Evolutionary conservation across 176 grass and related monocot species (phyloP).

Genomic region (Dendrocalamus sinicus): DNA sequence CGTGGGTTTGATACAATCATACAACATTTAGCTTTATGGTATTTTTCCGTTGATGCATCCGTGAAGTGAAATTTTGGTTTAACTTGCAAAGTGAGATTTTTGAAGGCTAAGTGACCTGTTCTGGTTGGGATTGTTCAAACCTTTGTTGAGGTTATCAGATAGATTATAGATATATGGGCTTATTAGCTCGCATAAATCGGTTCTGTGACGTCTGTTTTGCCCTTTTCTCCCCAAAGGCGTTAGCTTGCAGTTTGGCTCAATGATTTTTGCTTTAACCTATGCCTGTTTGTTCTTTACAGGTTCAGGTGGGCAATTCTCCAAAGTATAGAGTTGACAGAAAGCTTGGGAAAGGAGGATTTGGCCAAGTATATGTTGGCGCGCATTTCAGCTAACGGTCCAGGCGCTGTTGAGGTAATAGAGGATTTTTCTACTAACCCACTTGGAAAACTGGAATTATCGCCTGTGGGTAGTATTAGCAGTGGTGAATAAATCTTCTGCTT

Average conservation of each 20-base stretch:
- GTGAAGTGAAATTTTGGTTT: conserved; percentile 22
- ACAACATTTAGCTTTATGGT: background rate
- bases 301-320: conserved; percentile 88
- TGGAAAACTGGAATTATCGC: background rate
- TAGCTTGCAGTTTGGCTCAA: conserved; percentile 13
- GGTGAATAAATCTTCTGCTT: conserved; percentile 9
- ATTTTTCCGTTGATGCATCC: background rate
- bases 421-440: conserved; percentile 5
- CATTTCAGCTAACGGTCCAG: conserved; percentile 55
- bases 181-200: background rate
- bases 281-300: conserved; percentile 48
- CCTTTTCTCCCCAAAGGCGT: background rate
- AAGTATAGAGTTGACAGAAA: conserved; percentile 82
- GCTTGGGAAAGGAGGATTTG: conserved; percentile 99
- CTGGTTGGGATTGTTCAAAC: background rate
- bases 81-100: background rate
- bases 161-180: background rate
- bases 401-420: conserved; percentile 71
- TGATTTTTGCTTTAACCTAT: conserved; percentile 20
- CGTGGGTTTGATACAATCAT: background rate
- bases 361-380: conserved; percentile 98
- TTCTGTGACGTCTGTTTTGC: background rate
- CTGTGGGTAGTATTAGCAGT: conserved; percentile 12
- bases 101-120: background rate
- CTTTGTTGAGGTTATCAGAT: background rate